Evolutionary conservation across 2,329 filamentous ascomycete species (phyloP).

Genomic region (Sporothrix schenckii): DNA sequence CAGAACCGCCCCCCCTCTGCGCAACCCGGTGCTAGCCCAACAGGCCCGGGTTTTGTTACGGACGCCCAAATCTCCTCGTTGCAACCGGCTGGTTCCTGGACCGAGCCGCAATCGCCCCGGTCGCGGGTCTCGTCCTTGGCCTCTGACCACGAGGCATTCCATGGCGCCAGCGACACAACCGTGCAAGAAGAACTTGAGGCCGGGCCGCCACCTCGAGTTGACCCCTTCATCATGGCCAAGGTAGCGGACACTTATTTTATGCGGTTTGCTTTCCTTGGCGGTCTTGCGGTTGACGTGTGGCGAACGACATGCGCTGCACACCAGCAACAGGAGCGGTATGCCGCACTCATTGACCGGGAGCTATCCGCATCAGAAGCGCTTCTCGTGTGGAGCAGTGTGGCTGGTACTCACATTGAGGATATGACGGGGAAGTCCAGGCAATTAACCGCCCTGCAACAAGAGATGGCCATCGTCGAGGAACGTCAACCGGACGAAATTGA

Average conservation of each 20-base stretch:
- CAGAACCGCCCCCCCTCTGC: neutral
- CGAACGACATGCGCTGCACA: neutral
- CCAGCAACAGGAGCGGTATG: slow-evolving; percentile 31
- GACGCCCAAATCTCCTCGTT: slow-evolving; percentile 15
- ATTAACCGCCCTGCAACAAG: neutral
- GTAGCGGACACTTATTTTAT: slow-evolving; percentile 36
- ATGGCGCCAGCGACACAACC: slow-evolving; percentile 39
- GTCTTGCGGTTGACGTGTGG: slow-evolving; percentile 32
- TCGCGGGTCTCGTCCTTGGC: slow-evolving; percentile 13
- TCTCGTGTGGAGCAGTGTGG: slow-evolving; percentile 32
- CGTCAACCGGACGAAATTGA: neutral
- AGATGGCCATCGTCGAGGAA: neutral
- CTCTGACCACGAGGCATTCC: slow-evolving; percentile 32
- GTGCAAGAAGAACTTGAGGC: slow-evolving; percentile 37
- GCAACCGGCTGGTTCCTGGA: slow-evolving; percentile 26
- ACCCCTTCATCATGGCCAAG: slow-evolving; percentile 37
- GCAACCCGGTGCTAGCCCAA: neutral
- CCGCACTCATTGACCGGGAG: slow-evolving; percentile 35
- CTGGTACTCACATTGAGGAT: slow-evolving; percentile 10
- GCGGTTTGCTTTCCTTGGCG: slow-evolving; percentile 34
- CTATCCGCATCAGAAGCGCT: slow-evolving; percentile 35
- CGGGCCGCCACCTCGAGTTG: slow-evolving; percentile 35
- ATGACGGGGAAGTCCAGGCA: neutral
- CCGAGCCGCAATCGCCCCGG: slow-evolving; percentile 29
- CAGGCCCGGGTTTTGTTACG: neutral